Percentiles rank a stretch among this genome's conserved stretches.
Conservation (phyloP, 2,329 filamentous ascomycete species). For the Coniochaeta ligniaria region DNA sequence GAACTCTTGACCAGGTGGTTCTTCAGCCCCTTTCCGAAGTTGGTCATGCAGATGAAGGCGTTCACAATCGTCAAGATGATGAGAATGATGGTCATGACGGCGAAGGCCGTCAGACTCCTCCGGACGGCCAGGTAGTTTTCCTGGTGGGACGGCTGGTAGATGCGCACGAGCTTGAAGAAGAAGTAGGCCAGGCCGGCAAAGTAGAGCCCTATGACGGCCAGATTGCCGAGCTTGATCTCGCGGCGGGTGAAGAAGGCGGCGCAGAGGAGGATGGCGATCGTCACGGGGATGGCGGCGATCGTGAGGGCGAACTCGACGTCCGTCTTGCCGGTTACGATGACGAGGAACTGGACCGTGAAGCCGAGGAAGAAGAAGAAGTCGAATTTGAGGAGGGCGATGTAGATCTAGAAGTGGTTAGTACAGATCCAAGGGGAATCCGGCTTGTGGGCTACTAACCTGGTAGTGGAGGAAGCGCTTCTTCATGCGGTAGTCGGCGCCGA, state of each 20-base stretch:
- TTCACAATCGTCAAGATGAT: slow-evolving; percentile 85
- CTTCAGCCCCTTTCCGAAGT: slow-evolving; percentile 87
- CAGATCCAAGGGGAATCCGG: background rate
- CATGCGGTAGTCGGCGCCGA: slow-evolving; percentile 93
- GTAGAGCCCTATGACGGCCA: slow-evolving; percentile 73
- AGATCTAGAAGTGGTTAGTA: slow-evolving; percentile 57
- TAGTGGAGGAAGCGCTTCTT: slow-evolving; percentile 95
- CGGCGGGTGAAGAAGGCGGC: slow-evolving; percentile 80
- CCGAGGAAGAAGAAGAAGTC: slow-evolving; percentile 99
- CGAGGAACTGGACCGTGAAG: slow-evolving; percentile 96
- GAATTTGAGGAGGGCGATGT: slow-evolving; percentile 95
- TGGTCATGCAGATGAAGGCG: slow-evolving; percentile 78
- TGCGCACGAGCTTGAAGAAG: slow-evolving; percentile 94
- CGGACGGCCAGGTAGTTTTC: slow-evolving; percentile 68
- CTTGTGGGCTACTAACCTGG: slow-evolving; percentile 56
- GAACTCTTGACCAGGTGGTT: slow-evolving; percentile 62
- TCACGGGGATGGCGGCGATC: slow-evolving; percentile 82
- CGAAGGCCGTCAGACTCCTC: slow-evolving; percentile 85
- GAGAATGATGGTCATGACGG: slow-evolving; percentile 82
- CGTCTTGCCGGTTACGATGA: slow-evolving; percentile 68
- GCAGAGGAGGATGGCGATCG: slow-evolving; percentile 77
- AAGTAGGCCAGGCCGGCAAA: slow-evolving; percentile 90
- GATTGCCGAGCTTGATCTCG: slow-evolving; percentile 75
- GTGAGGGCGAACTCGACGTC: slow-evolving; percentile 80
- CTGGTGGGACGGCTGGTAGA: slow-evolving; percentile 64